Evolutionary conservation across 225 moss, liverwort and hornwort species (phyloP), one percentile per base, ranked within the genome.

Genomic region (Ulota crispa): DNA sequence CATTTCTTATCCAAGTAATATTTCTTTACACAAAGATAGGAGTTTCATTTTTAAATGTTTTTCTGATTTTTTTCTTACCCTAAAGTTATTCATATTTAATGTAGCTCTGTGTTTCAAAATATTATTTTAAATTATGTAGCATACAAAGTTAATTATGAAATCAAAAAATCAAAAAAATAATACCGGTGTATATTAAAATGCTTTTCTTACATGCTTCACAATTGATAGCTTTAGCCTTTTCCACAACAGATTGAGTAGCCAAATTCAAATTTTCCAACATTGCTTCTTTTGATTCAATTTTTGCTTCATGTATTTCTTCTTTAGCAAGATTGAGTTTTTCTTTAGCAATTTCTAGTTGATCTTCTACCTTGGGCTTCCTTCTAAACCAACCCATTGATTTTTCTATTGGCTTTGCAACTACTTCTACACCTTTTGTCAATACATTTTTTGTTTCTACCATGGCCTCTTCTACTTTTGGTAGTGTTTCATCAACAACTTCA

Each of bases 321-420:
- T 73, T 82, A 10, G 61, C 59, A 66, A 54, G 15, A 63, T 52
- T 53, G 1, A 8, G 0, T 1, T 64, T 72, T 53, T 52, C 50
- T 80, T 72, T 72, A 3, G 3, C 27, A 64, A 72, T 9, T 5
- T 34, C 24, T 9, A 77, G 16, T 47, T 76, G 70, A 13, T 83
- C 75, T 1, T 80, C 34, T 24, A 5, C 15, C 6, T 76, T 79
- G 57, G 79, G 54, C 16, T 88, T 87, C 37, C 53, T 90, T 53
- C 15, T 11, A 47, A 90, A 86, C 85, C 86, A 88, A 45, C 76
- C 77, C 4, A 39, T 41, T 4, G 68, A 62, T 82, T 85, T 90
- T 62, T 76, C 86, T 28, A 79, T 0, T 10, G 82, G 59, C 3
- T 91, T 81, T 52, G 78, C 34, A 2, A 81, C 73, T 52, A 78